A percentile compares a stretch with the other conserved stretches of the same genome.
Conservation (phyloP, 2,329 filamentous ascomycete genomes). For the Colletotrichum coccodes region DNA sequence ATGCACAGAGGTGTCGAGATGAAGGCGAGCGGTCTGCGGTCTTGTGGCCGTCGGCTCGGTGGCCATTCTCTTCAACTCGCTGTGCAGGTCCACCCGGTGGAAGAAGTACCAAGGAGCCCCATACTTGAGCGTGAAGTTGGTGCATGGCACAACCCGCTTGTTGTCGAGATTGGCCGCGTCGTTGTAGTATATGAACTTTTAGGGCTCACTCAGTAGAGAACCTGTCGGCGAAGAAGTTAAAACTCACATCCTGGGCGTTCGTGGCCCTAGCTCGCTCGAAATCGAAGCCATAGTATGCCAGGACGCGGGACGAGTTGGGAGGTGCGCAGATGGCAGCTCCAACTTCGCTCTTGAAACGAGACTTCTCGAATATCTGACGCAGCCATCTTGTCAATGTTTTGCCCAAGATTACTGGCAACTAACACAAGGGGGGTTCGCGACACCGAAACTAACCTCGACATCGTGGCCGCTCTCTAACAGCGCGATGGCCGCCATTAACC, state of each 20-base stretch:
- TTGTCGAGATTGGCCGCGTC: neutral
- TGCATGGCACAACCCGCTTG: neutral
- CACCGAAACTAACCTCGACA: neutral
- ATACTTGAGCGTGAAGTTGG: neutral
- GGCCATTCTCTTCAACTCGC: neutral
- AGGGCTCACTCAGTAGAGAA: neutral
- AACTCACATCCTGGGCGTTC: neutral
- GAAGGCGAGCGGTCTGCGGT: neutral
- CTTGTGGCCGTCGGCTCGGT: neutral
- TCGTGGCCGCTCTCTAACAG: slow-evolving; percentile 3
- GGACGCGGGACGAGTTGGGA: neutral
- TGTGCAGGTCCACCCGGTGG: slow-evolving; percentile 8
- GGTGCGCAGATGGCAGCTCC: neutral
- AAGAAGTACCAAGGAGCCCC: slow-evolving; percentile 1
- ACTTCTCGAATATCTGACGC: neutral
- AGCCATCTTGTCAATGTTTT: neutral
- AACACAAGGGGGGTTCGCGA: neutral
- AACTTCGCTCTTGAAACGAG: neutral
- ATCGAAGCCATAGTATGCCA: neutral
- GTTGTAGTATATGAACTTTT: neutral
- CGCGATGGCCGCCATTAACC: neutral
- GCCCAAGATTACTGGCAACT: neutral
- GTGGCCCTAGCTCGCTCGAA: neutral
- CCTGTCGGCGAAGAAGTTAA: neutral
- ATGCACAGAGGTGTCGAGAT: neutral